These are phyloP conservation scores for Aspergillus ostianus DNA, from an alignment of 495 filamentous ascomycete species.

Conservation along the genomic window DNA sequence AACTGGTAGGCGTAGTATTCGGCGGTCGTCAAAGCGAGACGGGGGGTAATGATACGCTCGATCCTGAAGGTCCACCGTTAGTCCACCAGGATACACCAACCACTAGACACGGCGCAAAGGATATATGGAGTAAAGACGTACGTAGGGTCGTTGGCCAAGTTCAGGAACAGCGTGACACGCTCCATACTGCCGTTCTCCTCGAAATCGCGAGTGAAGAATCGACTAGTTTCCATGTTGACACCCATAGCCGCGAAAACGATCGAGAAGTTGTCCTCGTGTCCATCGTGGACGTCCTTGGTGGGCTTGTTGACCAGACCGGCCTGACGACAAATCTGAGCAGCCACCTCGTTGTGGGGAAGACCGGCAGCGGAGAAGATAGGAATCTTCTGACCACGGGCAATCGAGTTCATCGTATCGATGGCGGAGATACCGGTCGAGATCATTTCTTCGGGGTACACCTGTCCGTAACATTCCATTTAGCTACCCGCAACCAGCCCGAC, in stretches of 20 bases:
- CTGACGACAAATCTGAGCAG: constrained; percentile 95
- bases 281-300: constrained; percentile 94
- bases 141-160: constrained; percentile 98
- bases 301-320: constrained; percentile 85
- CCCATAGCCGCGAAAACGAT: constrained; percentile 99
- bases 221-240: constrained; percentile 98
- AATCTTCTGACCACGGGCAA: constrained; percentile 99
- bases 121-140: constrained; percentile 42
- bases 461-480: constrained; percentile 19
- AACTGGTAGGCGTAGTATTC: constrained; percentile 99
- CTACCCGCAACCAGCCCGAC: not conserved
- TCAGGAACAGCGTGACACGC: constrained; percentile 94
- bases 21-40: constrained; percentile 95
- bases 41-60: constrained; percentile 99
- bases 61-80: constrained; percentile 56
- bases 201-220: constrained; percentile 98
- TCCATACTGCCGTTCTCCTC: constrained; percentile 99
- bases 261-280: constrained; percentile 98
- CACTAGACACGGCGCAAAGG: not conserved
- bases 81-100: not conserved
- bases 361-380: constrained; percentile 98
- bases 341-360: constrained; percentile 99
- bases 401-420: constrained; percentile 99
- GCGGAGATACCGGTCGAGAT: constrained; percentile 99
- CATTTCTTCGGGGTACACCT: constrained; percentile 99